A percentile compares a stretch with the other conserved stretches of the same genome.
phyloP scores from a whole-genome alignment of 2,329 filamentous ascomycete species.

The Aspergillus sp. region DNA sequence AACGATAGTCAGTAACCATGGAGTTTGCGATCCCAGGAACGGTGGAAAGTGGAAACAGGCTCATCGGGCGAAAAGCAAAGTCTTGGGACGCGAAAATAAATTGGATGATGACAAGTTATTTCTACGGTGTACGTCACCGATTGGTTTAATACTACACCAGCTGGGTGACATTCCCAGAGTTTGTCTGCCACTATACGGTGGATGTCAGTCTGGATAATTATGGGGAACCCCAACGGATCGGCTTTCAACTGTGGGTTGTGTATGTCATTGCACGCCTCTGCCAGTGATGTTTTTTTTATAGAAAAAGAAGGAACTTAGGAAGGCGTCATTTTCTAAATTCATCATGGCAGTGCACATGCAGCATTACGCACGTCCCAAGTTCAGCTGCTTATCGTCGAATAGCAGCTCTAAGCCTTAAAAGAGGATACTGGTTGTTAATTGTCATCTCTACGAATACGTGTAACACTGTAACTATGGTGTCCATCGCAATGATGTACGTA shows the following conservation, averaged over 20 bases:
- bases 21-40: neutral
- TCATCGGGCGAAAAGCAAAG: neutral
- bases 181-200: too few relatives aligned
- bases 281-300: neutral
- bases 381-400: neutral
- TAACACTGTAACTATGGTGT: too few relatives aligned
- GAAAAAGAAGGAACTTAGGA: too few relatives aligned
- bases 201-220: too few relatives aligned
- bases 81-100: too few relatives aligned
- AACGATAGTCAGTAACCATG: neutral
- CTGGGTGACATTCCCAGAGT: too few relatives aligned
- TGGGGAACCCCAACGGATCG: too few relatives aligned
- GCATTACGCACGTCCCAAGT: neutral
- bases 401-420: neutral
- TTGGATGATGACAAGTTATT: too few relatives aligned
- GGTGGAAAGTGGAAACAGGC: neutral
- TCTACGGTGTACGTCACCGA: too few relatives aligned
- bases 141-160: too few relatives aligned
- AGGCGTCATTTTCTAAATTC: neutral
- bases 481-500: too few relatives aligned
- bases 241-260: too few relatives aligned
- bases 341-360: constrained; percentile 1
- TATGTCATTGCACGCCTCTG: neutral
- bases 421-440: neutral
- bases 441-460: neutral